phyloP scores from a whole-genome alignment of 2,329 filamentous ascomycete genomes.

The Hypoxylon sp. region DNA sequence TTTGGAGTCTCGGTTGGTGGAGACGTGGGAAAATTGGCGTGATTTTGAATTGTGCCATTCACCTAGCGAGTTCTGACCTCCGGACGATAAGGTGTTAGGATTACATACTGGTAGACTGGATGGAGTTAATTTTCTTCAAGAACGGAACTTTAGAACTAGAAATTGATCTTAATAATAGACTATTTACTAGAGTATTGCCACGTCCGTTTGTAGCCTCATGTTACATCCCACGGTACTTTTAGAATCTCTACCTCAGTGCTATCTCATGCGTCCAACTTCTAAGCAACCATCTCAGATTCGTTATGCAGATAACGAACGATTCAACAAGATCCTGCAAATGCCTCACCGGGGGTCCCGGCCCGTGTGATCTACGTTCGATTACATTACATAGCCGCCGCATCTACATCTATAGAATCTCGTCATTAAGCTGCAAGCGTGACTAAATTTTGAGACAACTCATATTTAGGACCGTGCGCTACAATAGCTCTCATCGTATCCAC shows the following conservation, averaged over 20 bases:
- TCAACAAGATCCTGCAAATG: not conserved
- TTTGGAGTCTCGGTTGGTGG: not conserved
- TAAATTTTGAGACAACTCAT: constrained; percentile 18
- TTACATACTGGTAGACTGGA: constrained; percentile 13
- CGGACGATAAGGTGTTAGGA: constrained; percentile 4
- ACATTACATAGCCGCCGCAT: constrained; percentile 1
- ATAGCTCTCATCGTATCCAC: constrained; percentile 12
- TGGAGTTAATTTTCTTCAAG: constrained; percentile 18
- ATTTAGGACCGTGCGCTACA: constrained; percentile 19
- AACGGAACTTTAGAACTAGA: constrained; percentile 23
- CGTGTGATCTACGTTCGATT: constrained; percentile 24
- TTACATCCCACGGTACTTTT: not conserved
- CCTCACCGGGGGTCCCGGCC: not conserved
- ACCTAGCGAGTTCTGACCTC: constrained; percentile 4
- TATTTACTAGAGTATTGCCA: constrained; percentile 18
- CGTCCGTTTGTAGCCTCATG: not conserved
- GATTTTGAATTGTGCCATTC: constrained; percentile 17
- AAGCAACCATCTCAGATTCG: not conserved
- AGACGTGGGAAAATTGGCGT: not conserved
- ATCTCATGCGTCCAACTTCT: not conserved
- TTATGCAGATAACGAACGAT: not conserved
- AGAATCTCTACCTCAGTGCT: not conserved
- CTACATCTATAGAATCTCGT: constrained; percentile 8
- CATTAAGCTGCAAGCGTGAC: constrained; percentile 15
- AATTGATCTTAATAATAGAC: constrained; percentile 19